These are phyloP conservation scores for Zizania palustris DNA, from an alignment of 202 grass and related monocot genomes.

Conservation along the genomic window DNA sequence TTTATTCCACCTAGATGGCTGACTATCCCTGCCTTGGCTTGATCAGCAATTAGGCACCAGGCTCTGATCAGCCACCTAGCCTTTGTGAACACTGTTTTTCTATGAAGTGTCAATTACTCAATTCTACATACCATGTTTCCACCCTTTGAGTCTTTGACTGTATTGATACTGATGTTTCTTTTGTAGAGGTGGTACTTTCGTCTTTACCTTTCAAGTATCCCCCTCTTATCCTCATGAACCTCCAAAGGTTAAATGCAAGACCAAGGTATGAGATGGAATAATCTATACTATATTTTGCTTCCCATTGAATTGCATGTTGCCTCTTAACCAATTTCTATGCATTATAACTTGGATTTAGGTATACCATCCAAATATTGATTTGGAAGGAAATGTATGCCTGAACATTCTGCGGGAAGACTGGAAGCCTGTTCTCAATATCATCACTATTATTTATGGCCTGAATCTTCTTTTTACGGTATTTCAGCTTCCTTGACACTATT, in stretches of 20 bases:
- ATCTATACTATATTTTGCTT: constrained; percentile 29
- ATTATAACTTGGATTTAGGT: constrained; percentile 51
- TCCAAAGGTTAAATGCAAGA: constrained; percentile 89
- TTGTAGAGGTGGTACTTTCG: constrained; percentile 64
- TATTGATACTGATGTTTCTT: constrained; percentile 2
- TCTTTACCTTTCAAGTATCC: constrained; percentile 81
- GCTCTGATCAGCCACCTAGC: background rate
- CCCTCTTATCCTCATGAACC: constrained; percentile 91
- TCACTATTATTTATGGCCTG: constrained; percentile 75
- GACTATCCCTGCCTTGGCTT: background rate
- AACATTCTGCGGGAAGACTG: constrained; percentile 92
- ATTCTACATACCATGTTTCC: background rate
- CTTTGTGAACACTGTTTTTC: background rate
- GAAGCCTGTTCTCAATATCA: constrained; percentile 90
- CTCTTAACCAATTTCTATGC: background rate
- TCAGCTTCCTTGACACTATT: constrained; percentile 42
- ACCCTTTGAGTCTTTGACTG: background rate
- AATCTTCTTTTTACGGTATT: constrained; percentile 84
- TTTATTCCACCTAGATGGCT: background rate
- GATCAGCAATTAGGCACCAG: background rate
- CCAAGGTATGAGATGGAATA: constrained; percentile 58
- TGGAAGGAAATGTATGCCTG: constrained; percentile 90
- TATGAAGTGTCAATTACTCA: background rate
- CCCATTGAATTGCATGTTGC: constrained; percentile 17
- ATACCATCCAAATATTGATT: constrained; percentile 90